phyloP scores from a whole-genome alignment of 164 flowering plant species.

The Macadamia tetraphylla region DNA sequence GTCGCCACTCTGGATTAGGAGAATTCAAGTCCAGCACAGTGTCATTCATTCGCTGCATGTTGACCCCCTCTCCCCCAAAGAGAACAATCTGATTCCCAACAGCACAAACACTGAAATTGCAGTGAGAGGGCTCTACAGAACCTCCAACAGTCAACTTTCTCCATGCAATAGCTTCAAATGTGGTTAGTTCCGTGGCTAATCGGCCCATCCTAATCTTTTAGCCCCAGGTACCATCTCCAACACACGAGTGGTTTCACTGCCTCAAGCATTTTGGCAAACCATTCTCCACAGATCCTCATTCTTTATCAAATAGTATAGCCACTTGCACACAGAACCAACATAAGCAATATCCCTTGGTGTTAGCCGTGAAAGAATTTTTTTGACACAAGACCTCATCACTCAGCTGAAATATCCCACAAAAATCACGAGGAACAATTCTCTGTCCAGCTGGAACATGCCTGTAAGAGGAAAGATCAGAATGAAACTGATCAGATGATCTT shows the following conservation, averaged over 20 bases:
- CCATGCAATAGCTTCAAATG: conserved; percentile 13
- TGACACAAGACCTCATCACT: conserved; percentile 11
- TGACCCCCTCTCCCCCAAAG: conserved; percentile 4
- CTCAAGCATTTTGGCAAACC: conserved; percentile 16
- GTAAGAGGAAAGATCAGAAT: conserved; percentile 25
- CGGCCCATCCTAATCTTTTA: conserved; percentile 13
- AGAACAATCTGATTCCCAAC: conserved; percentile 5
- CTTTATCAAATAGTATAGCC: conserved; percentile 4
- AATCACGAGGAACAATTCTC: conserved; percentile 21
- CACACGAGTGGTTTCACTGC: conserved; percentile 8
- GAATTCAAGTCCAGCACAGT: conserved; percentile 9
- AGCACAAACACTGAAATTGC: conserved; percentile 2
- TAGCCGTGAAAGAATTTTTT: conserved; percentile 5
- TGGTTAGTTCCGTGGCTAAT: conserved; percentile 10
- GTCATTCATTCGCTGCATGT: conserved; percentile 13
- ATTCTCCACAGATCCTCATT: conserved; percentile 11
- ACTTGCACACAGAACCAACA: conserved; percentile 9
- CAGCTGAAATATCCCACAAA: conserved; percentile 7
- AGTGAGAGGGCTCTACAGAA: conserved; percentile 5
- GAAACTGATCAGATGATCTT: conserved; percentile 26
- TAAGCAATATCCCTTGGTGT: conserved; percentile 15
- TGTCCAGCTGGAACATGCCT: conserved; percentile 24
- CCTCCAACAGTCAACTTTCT: conserved; percentile 1
- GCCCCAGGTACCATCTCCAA: conserved; percentile 9
- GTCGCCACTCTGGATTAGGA: conserved; percentile 9